A percentile compares a stretch with the other conserved stretches of the same genome.
Evolutionary conservation across 106 monocot species (phyloP).

Genomic region (Narthecium ossifragum): DNA sequence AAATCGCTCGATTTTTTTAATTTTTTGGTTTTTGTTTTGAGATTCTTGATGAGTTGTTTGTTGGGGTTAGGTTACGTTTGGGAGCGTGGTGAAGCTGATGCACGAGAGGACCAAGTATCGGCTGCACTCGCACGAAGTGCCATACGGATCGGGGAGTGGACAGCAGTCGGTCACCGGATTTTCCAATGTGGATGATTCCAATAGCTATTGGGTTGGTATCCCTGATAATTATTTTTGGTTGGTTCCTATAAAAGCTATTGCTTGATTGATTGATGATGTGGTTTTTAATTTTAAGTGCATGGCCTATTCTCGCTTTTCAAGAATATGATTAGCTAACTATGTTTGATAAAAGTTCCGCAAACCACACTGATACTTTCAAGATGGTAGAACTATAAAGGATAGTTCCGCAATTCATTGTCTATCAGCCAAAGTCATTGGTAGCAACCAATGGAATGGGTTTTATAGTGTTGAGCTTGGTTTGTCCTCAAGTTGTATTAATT

Average conservation of each 20-base stretch:
- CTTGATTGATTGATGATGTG: too few relatives aligned
- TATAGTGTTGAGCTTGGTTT: too few relatives aligned
- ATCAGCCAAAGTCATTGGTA: too few relatives aligned
- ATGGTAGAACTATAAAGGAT: too few relatives aligned
- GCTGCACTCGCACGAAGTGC: constrained; percentile 85
- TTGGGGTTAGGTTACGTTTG: constrained; percentile 52
- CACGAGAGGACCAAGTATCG: constrained; percentile 78
- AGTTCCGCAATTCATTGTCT: too few relatives aligned
- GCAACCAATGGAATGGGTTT: too few relatives aligned
- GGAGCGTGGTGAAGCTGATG: constrained; percentile 69
- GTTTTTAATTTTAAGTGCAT: too few relatives aligned
- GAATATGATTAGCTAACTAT: too few relatives aligned
- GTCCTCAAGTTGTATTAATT: too few relatives aligned
- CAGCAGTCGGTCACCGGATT: constrained; percentile 89
- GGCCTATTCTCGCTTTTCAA: too few relatives aligned
- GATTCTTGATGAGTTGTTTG: constrained; percentile 8
- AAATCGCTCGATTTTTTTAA: neutral
- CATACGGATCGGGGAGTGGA: constrained; percentile 80
- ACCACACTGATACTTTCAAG: too few relatives aligned
- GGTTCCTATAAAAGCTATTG: constrained; percentile 22
- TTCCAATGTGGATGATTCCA: constrained; percentile 67
- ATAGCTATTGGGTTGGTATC: constrained; percentile 76
- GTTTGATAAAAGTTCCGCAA: too few relatives aligned
- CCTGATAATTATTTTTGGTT: neutral
- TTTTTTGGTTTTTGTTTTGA: neutral